Percentiles rank a stretch among this genome's conserved stretches.
Evolutionary conservation across 2,329 filamentous ascomycete genomes (phyloP).

Genomic region (Pseudocercospora musae): DNA sequence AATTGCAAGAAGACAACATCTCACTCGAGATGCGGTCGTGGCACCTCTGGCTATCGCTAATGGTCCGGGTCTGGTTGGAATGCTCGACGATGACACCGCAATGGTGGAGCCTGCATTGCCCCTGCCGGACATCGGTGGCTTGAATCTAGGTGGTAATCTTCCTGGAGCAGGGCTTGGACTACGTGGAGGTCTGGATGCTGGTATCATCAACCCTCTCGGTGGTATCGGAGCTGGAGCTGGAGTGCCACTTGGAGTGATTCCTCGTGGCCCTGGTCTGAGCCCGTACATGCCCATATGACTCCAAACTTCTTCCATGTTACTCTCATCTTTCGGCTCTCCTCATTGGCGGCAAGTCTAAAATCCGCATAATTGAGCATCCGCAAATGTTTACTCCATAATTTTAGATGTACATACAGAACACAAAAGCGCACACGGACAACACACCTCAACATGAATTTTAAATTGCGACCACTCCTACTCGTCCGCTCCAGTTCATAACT

Average conservation of each 20-base stretch:
- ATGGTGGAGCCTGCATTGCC: neutral
- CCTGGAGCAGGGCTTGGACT: neutral
- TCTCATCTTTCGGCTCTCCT: neutral
- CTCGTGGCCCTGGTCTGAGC: neutral
- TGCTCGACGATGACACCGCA: neutral
- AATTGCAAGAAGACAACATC: neutral
- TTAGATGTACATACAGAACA: slow-evolving; percentile 1
- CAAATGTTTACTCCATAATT: neutral
- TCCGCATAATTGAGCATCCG: neutral
- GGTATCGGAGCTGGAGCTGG: neutral
- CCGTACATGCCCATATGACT: neutral
- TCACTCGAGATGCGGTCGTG: neutral
- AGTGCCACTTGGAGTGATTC: neutral
- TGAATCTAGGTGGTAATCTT: neutral
- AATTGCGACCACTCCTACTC: neutral
- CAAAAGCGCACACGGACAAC: neutral
- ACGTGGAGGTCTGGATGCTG: neutral
- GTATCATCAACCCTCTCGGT: neutral
- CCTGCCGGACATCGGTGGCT: neutral
- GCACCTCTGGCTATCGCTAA: neutral
- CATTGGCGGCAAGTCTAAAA: neutral
- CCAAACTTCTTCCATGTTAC: neutral
- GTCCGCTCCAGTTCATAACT: neutral
- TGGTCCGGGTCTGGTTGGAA: neutral
- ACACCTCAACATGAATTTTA: neutral